phyloP scores from a whole-genome alignment of 164 flowering plant genomes.

The Stephania cephalantha region DNA sequence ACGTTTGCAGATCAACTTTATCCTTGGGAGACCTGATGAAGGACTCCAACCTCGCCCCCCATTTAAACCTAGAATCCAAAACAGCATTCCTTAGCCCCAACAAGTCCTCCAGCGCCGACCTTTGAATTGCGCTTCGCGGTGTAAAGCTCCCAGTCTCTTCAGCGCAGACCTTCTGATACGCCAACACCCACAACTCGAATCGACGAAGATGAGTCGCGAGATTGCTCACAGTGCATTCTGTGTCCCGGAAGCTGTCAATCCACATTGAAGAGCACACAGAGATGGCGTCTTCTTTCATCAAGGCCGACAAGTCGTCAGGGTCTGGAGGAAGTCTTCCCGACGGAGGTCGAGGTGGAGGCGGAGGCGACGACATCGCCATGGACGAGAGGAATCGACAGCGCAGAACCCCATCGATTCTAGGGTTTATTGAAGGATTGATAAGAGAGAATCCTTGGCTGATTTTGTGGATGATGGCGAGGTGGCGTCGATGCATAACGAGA shows the following conservation, averaged over 20 bases:
- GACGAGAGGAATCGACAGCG: slow-evolving; percentile 26
- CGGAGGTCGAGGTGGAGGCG: background rate
- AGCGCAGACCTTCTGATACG: slow-evolving; percentile 84
- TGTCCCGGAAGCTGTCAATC: slow-evolving; percentile 74
- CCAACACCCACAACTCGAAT: slow-evolving; percentile 88
- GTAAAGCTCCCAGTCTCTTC: slow-evolving; percentile 78
- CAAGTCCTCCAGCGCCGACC: slow-evolving; percentile 70
- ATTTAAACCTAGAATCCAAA: slow-evolving; percentile 77
- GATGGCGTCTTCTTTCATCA: slow-evolving; percentile 81
- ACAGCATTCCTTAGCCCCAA: slow-evolving; percentile 84
- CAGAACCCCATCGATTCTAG: slow-evolving; percentile 20
- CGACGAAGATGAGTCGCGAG: slow-evolving; percentile 51
- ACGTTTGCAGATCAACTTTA: slow-evolving; percentile 58
- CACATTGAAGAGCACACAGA: slow-evolving; percentile 73
- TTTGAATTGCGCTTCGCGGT: slow-evolving; percentile 64
- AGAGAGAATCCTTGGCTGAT: background rate
- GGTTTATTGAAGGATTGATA: background rate
- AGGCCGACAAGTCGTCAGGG: slow-evolving; percentile 63
- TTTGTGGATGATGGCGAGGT: background rate
- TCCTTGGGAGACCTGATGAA: slow-evolving; percentile 80
- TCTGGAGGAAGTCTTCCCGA: slow-evolving; percentile 31
- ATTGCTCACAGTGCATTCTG: slow-evolving; percentile 51
- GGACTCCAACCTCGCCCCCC: slow-evolving; percentile 86
- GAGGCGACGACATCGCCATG: slow-evolving; percentile 7
- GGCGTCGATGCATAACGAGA: background rate